Evolutionary conservation across 2,329 filamentous ascomycete genomes (phyloP), one percentile per base, ranked within the genome.

Genomic region (Botrytis sinoallii): DNA sequence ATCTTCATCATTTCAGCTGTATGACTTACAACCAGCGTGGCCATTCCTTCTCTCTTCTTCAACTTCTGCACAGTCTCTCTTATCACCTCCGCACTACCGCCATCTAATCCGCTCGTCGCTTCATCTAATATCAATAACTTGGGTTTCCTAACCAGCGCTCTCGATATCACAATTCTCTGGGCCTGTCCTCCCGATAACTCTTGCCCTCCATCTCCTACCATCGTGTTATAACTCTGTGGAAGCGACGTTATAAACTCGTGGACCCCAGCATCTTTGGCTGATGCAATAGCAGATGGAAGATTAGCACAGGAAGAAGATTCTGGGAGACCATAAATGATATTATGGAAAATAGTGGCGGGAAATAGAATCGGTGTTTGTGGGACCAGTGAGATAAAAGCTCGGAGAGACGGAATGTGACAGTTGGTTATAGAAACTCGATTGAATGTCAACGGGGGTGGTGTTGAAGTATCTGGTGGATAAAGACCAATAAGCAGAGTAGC

Each of bases 21-120:
- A 82, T 98, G 95, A 67, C 94, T 97, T 57, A 97, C 91, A 38
- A 97, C 87, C 25, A 98, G 85, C 0, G 97, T 89, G 0, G 92
- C 92, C 81, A 93, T 87, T 5, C 20, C 78, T 72, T 35, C 75
- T 67, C 20, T 91, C 84, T 1, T 59, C 25, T 29, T 55, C 22
- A 96, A 82, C 0, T 80, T 79, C 52, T 81, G 82, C 59, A 97
- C 85, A 0, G 91, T 91, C 14, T 87, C 83, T 20, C 92, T 85
- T 5, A 98, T 87, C 2, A 86, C 83, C 4, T 86, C 86, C 0
- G 93, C 90, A 57, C 88, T 91, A 77, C 91, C 88, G 0, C 87
- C 85, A 79, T 98, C 95, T 0, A 98, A 85, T 0, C 92, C 91
- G 40, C 90, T 93, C 0, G 95, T 98, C 1, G 94, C 93, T 83